phyloP scores from a whole-genome alignment of 2,329 filamentous ascomycete species.

The Chaetomium olivaceum region DNA sequence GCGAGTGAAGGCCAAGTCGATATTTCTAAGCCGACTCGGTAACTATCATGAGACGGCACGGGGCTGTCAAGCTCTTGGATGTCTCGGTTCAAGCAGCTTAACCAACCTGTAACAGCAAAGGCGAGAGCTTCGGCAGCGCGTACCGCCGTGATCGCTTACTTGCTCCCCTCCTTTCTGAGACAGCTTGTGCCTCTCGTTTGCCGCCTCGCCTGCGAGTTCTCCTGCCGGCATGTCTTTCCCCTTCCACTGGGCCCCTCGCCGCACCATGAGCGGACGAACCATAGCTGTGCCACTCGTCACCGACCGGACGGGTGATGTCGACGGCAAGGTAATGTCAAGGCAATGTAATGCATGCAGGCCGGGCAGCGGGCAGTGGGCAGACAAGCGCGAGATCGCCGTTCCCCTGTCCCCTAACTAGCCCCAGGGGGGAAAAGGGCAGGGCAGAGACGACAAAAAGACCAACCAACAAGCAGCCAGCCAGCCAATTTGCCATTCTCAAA shows the following conservation, averaged over 20 bases:
- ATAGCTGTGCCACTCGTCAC: background rate
- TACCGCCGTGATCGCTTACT: background rate
- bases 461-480: background rate
- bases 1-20: background rate
- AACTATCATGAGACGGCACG: background rate
- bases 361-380: background rate
- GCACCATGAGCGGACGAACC: background rate
- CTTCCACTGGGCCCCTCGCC: background rate
- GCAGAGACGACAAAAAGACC: background rate
- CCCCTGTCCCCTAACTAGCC: too few species aligned
- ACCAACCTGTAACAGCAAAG: background rate
- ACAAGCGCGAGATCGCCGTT: background rate
- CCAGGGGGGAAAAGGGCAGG: background rate
- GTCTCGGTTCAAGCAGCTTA: background rate
- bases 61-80: background rate
- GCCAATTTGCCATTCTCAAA: conserved; percentile 2
- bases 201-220: background rate
- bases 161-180: background rate
- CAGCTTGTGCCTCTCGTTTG: conserved; percentile 8
- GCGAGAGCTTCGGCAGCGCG: background rate
- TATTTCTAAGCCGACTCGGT: background rate
- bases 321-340: background rate
- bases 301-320: background rate
- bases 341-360: conserved; percentile 1
- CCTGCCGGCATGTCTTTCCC: background rate